phyloP scores from a whole-genome alignment of 768 basidiomycete species.

The Tephrocybe rancida region DNA sequence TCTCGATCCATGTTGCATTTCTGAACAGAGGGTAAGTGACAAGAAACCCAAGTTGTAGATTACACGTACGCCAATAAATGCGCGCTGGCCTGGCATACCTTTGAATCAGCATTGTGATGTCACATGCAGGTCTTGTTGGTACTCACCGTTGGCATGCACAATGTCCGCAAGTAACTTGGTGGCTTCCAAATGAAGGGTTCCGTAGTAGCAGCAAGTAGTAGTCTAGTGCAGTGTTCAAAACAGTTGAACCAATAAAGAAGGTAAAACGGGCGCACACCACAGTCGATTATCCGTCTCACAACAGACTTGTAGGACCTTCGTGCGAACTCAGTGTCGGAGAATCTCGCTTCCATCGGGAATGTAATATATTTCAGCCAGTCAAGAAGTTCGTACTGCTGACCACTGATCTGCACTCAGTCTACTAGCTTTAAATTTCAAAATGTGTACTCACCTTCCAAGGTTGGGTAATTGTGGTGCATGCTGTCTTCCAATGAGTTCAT shows the following conservation, averaged over 20 bases:
- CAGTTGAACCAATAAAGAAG: constrained; percentile 6
- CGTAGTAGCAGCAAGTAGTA: constrained; percentile 94
- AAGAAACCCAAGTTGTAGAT: background rate
- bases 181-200: constrained; percentile 75
- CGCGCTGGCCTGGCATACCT: constrained; percentile 64
- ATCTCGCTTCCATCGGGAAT: constrained; percentile 86
- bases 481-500: constrained; percentile 31
- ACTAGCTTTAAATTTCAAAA: background rate
- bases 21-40: constrained; percentile 19
- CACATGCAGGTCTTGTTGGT: background rate
- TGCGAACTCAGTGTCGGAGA: constrained; percentile 72
- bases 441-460: constrained; percentile 53
- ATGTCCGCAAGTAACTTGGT: constrained; percentile 84
- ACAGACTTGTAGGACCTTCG: constrained; percentile 66
- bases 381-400: constrained; percentile 83
- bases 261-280: constrained; percentile 59
- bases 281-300: constrained; percentile 69
- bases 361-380: constrained; percentile 87
- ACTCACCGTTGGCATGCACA: constrained; percentile 58
- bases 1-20: constrained; percentile 93
- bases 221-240: constrained; percentile 52
- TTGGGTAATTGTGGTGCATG: constrained; percentile 85
- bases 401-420: constrained; percentile 42
- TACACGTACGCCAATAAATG: constrained; percentile 76
- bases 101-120: background rate